Conservation (phyloP, 129 eudicot species). For the Sambucus nigra region DNA sequence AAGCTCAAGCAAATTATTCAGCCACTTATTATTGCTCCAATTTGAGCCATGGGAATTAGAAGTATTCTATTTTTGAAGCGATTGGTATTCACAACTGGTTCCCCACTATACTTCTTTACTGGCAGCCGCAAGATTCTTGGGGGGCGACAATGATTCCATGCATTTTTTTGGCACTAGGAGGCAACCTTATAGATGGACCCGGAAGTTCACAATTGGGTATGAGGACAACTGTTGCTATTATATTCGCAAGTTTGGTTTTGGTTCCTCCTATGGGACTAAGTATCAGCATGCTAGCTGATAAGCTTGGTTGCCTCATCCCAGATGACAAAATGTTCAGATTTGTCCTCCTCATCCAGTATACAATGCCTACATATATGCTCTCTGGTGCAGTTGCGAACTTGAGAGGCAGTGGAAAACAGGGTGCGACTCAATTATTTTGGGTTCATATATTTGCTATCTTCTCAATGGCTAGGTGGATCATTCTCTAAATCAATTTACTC, state of each 20-base stretch:
- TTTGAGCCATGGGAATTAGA: constrained; percentile 75
- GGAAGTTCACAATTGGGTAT: constrained; percentile 92
- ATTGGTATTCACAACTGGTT: constrained; percentile 74
- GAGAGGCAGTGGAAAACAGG: constrained; percentile 89
- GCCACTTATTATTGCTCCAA: constrained; percentile 97
- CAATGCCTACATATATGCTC: constrained; percentile 96
- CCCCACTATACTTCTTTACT: constrained; percentile 89
- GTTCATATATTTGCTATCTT: constrained; percentile 87
- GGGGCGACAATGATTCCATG: constrained; percentile 99
- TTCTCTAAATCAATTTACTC: constrained; percentile 66
- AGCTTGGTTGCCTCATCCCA: constrained; percentile 74
- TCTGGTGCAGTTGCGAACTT: constrained; percentile 97
- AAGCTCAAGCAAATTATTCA: constrained; percentile 93
- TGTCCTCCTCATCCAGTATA: constrained; percentile 88
- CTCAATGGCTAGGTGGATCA: constrained; percentile 95
- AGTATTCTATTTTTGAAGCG: constrained; percentile 64
- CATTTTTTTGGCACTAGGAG: constrained; percentile 90
- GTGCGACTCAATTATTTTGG: constrained; percentile 92
- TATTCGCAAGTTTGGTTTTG: constrained; percentile 65
- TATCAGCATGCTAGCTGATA: constrained; percentile 75
- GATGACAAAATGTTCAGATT: constrained; percentile 93
- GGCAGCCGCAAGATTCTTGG: constrained; percentile 98
- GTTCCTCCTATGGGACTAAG: constrained; percentile 89
- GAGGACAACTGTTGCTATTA: constrained; percentile 73
- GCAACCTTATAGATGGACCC: constrained; percentile 93